Evolutionary conservation across 257 asterid species (phyloP).

Genomic region (Nicotiana attenuata): DNA sequence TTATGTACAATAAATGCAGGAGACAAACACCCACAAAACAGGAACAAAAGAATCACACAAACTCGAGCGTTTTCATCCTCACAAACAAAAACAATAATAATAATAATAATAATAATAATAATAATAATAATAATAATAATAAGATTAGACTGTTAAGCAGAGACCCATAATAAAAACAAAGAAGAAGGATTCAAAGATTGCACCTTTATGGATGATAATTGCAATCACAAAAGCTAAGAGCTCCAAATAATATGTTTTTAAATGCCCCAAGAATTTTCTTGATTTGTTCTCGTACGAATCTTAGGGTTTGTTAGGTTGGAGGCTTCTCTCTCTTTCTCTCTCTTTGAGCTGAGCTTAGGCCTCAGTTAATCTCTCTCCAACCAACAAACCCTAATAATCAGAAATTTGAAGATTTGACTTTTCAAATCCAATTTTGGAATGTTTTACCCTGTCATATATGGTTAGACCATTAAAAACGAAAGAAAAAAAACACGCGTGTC

Average conservation of each 20-base stretch:
- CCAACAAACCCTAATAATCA: conserved; percentile 9
- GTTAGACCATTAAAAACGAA: neutral
- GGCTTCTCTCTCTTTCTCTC: neutral
- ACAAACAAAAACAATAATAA: neutral
- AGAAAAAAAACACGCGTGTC: neutral
- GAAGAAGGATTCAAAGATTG: conserved; percentile 3
- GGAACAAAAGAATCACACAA: neutral
- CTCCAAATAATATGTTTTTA: neutral
- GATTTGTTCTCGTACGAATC: neutral
- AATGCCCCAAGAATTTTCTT: neutral
- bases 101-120: no score
- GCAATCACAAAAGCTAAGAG: neutral
- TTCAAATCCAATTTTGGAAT: neutral
- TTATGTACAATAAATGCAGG: neutral
- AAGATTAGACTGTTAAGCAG: neutral
- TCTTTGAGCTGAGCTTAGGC: neutral
- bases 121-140: no score
- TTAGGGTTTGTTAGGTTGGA: neutral
- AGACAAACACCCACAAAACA: neutral
- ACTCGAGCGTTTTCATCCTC: neutral
- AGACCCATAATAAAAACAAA: neutral
- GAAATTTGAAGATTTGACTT: neutral
- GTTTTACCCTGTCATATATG: neutral
- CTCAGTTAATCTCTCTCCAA: neutral
- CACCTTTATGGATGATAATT: neutral